These are phyloP conservation scores for Aspergillus alliaceus DNA, from an alignment of 2,329 filamentous ascomycete species.

Conservation along the genomic window DNA sequence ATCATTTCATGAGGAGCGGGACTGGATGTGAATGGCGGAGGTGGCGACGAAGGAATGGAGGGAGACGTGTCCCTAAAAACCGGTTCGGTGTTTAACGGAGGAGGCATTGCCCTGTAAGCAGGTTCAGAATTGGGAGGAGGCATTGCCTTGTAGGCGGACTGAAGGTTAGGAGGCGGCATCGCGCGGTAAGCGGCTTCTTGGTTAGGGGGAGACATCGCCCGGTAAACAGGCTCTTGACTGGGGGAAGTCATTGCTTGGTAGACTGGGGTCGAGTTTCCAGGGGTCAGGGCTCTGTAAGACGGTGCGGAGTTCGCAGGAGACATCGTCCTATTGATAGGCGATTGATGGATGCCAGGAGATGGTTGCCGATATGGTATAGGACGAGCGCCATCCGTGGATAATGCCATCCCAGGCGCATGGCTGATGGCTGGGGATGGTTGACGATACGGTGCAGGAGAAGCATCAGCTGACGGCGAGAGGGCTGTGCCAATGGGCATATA, in stretches of 20 bases:
- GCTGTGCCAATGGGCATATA: constrained; percentile 25
- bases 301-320: not conserved
- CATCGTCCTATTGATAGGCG: constrained; percentile 1
- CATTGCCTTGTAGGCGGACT: not conserved
- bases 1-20: constrained; percentile 16
- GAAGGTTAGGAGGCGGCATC: not conserved
- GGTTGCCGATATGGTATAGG: constrained; percentile 22
- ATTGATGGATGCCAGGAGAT: constrained; percentile 15
- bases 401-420: not conserved
- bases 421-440: constrained; percentile 23
- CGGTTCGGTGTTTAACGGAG: constrained; percentile 4
- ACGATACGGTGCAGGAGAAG: constrained; percentile 18
- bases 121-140: not conserved
- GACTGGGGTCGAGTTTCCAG: not conserved
- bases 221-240: constrained; percentile 12
- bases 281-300: not conserved
- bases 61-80: constrained; percentile 21
- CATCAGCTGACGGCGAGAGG: constrained; percentile 16
- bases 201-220: constrained; percentile 17
- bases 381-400: constrained; percentile 12
- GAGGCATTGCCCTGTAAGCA: not conserved
- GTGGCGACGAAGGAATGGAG: constrained; percentile 26
- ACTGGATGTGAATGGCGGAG: constrained; percentile 30
- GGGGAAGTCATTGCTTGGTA: not conserved
- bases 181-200: not conserved